Conservation (phyloP, 2,329 filamentous ascomycete genomes). For the Ophiostoma sp. region DNA sequence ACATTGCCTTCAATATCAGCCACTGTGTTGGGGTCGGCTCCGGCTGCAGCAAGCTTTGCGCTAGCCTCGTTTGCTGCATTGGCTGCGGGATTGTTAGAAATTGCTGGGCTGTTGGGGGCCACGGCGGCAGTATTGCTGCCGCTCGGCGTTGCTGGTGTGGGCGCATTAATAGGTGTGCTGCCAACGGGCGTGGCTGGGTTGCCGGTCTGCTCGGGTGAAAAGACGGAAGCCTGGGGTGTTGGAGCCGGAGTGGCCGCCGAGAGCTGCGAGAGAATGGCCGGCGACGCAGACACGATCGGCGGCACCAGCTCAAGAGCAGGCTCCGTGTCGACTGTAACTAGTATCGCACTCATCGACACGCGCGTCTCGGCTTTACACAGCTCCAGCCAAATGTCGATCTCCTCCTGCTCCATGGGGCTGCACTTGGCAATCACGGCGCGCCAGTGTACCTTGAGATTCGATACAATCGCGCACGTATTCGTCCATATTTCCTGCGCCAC, state of each 20-base stretch:
- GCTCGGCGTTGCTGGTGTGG: constrained; percentile 28
- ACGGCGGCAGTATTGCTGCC: constrained; percentile 14
- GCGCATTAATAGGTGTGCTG: constrained; percentile 27
- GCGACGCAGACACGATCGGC: constrained; percentile 46
- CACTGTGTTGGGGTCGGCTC: constrained; percentile 35
- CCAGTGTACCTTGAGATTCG: constrained; percentile 67
- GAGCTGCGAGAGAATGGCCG: constrained; percentile 41
- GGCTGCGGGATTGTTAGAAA: background rate
- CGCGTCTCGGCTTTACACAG: constrained; percentile 49
- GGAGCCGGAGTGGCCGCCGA: constrained; percentile 57
- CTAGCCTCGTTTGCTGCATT: constrained; percentile 8
- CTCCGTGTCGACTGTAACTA: constrained; percentile 60
- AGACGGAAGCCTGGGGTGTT: constrained; percentile 56
- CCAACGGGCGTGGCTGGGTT: constrained; percentile 48
- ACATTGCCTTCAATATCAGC: constrained; percentile 52
- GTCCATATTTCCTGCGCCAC: constrained; percentile 74
- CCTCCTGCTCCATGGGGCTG: constrained; percentile 60
- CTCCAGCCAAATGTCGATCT: constrained; percentile 56
- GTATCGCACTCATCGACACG: constrained; percentile 49
- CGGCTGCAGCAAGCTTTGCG: constrained; percentile 31
- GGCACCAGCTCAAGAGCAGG: constrained; percentile 61
- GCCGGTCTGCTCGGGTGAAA: constrained; percentile 56
- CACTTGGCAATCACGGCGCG: constrained; percentile 69
- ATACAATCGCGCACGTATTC: constrained; percentile 68
- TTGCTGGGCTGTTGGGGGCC: constrained; percentile 21